Base-by-base conservation (phyloP, 2,329 filamentous ascomycete genomes). In the Westerdykella sp. region DNA sequence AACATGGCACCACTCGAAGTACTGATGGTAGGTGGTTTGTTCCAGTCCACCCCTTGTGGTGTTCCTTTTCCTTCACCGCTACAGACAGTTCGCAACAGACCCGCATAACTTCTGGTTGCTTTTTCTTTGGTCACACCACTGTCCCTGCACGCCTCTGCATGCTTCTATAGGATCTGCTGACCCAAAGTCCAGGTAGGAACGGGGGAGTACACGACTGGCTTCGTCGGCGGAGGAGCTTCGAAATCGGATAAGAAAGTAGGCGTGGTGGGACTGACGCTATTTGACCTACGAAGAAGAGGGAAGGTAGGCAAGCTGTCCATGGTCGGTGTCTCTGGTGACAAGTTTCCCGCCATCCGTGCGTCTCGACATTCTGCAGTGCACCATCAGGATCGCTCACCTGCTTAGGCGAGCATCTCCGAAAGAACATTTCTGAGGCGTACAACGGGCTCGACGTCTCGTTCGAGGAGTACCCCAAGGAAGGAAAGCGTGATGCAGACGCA, bases 181-280 rank as follows among this genome's bases (percentile, higher is more conserved):
- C 23, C 16, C 39, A 47, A 83, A 28, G 13, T 13, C 30, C 40
- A 68, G 85, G 80, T 95, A 46, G 90, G 90, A 52, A 95, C 90
- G 10, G 91, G 90, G 60, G 90, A 96, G 77, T 96, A 96, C 76
- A 96, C 91, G 58, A 96, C 91, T 35, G 90, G 90, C 45, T 96
- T 93, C 57, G 89, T 95, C 44, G 88, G 87, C 45, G 83, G 82
- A 47, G 85, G 84, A 46, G 84, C 83, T 40, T 95, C 88, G 4
- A 83, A 79, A 10, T 95, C 88, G 39, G 91, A 96, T 76, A 96
- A 96, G 74, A 96, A 96, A 69, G 85, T 96, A 39, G 90, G 91
- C 45, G 91, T 96, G 9, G 90, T 96, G 14, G 90, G 87, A 34
- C 73, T 96, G 65, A 91, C 87, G 18, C 75, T 95, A 54, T 95